Percentiles rank a stretch among this genome's conserved stretches.
Evolutionary conservation across 73 alveolate genomes (phyloP).

Genomic region (Paramecium caudatum): DNA sequence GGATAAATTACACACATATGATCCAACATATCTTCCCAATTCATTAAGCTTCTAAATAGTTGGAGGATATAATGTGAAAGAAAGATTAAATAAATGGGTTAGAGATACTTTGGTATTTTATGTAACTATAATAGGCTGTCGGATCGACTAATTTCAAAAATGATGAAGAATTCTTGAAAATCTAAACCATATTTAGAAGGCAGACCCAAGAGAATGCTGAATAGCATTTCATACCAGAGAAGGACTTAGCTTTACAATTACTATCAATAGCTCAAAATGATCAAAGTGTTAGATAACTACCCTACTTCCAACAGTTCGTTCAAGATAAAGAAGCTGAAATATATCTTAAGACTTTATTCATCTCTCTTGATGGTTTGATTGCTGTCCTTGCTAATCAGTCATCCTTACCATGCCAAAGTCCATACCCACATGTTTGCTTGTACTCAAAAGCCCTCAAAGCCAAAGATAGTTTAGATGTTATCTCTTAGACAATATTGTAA

Average conservation of each 20-base stretch:
- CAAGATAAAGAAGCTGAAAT: slow-evolving; percentile 21
- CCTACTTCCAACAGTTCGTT: slow-evolving; percentile 6
- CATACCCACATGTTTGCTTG: slow-evolving; percentile 47
- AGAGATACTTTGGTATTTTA: slow-evolving; percentile 18
- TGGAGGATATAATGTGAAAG: neutral
- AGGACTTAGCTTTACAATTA: neutral
- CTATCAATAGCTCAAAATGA: neutral
- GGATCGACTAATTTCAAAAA: neutral
- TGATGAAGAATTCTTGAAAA: neutral
- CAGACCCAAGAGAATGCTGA: neutral
- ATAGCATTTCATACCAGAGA: slow-evolving; percentile 3
- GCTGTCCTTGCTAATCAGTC: slow-evolving; percentile 23
- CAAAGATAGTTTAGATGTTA: neutral
- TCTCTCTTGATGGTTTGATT: slow-evolving; percentile 47
- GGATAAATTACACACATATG: neutral
- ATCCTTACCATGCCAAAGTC: slow-evolving; percentile 10
- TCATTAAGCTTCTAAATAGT: neutral
- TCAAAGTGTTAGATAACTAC: slow-evolving; percentile 40
- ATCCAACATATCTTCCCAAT: slow-evolving; percentile 58
- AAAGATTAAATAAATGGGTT: slow-evolving; percentile 44
- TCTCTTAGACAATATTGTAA: slow-evolving; percentile 12
- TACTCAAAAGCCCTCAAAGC: slow-evolving; percentile 4
- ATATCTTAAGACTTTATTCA: slow-evolving; percentile 22
- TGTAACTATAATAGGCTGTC: neutral
- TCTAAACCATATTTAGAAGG: neutral